Evolutionary conservation across 1,284 basidiomycete species (phyloP).

Genomic region (Bondarzewia mesenterica): DNA sequence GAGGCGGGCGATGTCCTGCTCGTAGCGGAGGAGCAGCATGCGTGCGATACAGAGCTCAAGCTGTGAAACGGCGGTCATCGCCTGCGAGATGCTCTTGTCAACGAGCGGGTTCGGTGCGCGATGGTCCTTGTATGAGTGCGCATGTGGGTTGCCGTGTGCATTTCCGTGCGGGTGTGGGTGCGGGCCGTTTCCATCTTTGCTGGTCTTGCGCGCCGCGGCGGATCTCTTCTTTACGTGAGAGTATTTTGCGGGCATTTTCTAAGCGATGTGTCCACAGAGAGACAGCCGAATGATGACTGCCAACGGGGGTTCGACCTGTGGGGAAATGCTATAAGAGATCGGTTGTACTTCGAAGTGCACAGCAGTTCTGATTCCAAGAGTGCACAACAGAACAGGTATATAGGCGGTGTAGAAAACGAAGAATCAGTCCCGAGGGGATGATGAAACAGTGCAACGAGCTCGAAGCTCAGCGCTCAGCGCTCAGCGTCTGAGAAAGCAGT

Average conservation of each 20-base stretch:
- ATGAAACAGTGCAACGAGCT: no score
- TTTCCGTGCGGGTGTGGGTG: slow-evolving; percentile 26
- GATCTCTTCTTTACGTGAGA: slow-evolving; percentile 62
- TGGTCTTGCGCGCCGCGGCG: slow-evolving; percentile 28
- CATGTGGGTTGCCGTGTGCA: slow-evolving; percentile 16
- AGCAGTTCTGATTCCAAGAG: no score
- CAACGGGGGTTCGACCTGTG: no score
- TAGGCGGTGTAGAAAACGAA: no score
- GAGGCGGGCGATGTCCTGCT: slow-evolving; percentile 60
- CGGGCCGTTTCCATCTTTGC: slow-evolving; percentile 27
- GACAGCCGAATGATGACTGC: no score
- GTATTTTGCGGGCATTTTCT: slow-evolving; percentile 57
- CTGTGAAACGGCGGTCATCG: slow-evolving; percentile 47
- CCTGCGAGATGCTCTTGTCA: slow-evolving; percentile 43
- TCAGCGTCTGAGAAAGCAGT: no score
- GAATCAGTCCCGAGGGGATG: no score
- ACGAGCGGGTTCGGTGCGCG: slow-evolving; percentile 36
- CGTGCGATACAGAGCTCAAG: slow-evolving; percentile 57
- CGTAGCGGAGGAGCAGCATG: slow-evolving; percentile 55
- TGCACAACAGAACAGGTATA: no score
- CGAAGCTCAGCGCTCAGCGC: no score
- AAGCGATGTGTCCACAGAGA: not conserved
- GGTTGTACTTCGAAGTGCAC: no score
- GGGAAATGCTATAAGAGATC: no score
- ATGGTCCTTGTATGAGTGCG: slow-evolving; percentile 16